These are phyloP conservation scores for Calycina herbarum DNA, from an alignment of 2,329 filamentous ascomycete species.

Conservation along the genomic window DNA sequence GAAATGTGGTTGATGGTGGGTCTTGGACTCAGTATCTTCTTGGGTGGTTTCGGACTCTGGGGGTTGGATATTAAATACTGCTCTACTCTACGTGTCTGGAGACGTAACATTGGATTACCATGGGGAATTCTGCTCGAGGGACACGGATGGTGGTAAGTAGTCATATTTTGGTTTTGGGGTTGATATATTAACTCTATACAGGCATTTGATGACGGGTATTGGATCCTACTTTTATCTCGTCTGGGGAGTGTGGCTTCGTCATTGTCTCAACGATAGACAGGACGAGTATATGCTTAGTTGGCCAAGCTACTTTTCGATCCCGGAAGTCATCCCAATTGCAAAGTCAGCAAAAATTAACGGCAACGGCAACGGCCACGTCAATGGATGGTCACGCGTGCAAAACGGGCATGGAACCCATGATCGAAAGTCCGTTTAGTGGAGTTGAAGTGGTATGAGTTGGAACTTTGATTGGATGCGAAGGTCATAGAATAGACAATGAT, in stretches of 20 bases:
- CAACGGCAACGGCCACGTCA: constrained; percentile 17
- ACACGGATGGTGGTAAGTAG: constrained; percentile 68
- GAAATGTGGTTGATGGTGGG: constrained; percentile 69
- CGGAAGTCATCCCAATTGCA: constrained; percentile 36
- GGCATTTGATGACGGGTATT: constrained; percentile 71
- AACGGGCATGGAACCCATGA: constrained; percentile 21
- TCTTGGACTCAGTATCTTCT: constrained; percentile 60
- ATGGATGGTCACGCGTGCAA: constrained; percentile 15
- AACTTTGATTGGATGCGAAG: background rate
- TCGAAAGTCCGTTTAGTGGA: constrained; percentile 28
- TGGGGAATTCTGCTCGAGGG: constrained; percentile 73
- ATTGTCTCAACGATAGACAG: constrained; percentile 65
- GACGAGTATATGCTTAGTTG: constrained; percentile 65
- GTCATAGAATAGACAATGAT: constrained; percentile 19
- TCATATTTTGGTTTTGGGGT: background rate
- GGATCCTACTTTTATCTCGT: constrained; percentile 71
- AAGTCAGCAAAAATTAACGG: constrained; percentile 12
- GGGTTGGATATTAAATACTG: constrained; percentile 66
- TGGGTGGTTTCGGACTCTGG: constrained; percentile 69
- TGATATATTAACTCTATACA: constrained; percentile 18
- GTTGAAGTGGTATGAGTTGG: background rate
- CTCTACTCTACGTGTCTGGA: constrained; percentile 46
- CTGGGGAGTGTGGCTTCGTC: constrained; percentile 71
- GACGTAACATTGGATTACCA: constrained; percentile 62
- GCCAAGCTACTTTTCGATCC: constrained; percentile 54